These are phyloP conservation scores for Allium cepa DNA, from an alignment of 106 monocot genomes.

Conservation along the genomic window DNA sequence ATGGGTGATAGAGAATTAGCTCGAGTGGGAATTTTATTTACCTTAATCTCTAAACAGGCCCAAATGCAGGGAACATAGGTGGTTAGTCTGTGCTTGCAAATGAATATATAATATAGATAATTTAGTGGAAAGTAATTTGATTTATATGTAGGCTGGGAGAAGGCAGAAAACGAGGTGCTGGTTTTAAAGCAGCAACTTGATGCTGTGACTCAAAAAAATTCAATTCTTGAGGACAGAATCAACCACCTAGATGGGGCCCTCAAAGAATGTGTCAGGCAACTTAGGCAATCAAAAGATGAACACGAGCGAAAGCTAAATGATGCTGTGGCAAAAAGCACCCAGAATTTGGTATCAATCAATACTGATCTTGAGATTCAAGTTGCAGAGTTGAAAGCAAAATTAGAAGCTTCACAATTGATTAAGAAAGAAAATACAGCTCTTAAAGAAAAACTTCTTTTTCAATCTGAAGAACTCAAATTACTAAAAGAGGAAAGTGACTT, in stretches of 20 bases:
- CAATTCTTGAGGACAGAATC: conserved; percentile 51
- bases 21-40: too few relatives aligned
- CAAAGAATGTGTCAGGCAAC: conserved; percentile 73
- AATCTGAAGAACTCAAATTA: conserved; percentile 39
- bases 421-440: conserved; percentile 54
- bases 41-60: too few relatives aligned
- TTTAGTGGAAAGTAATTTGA: background rate
- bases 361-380: conserved; percentile 41
- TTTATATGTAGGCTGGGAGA: conserved; percentile 61
- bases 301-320: conserved; percentile 50
- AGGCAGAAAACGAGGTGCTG: conserved; percentile 58
- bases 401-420: conserved; percentile 17
- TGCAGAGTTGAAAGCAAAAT: conserved; percentile 26
- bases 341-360: conserved; percentile 44
- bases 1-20: too few relatives aligned
- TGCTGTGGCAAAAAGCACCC: conserved; percentile 27
- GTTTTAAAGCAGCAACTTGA: conserved; percentile 65
- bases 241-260: conserved; percentile 65
- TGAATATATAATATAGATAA: background rate
- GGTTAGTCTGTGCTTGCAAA: background rate
- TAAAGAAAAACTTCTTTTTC: conserved; percentile 35
- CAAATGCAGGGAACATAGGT: background rate
- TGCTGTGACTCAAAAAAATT: conserved; percentile 38
- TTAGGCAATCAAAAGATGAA: conserved; percentile 57
- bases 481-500: conserved; percentile 55